A percentile compares a stretch with the other conserved stretches of the same genome.
Conservation (phyloP, 176 grass and related monocot genomes). For the Carex myosuroides region DNA sequence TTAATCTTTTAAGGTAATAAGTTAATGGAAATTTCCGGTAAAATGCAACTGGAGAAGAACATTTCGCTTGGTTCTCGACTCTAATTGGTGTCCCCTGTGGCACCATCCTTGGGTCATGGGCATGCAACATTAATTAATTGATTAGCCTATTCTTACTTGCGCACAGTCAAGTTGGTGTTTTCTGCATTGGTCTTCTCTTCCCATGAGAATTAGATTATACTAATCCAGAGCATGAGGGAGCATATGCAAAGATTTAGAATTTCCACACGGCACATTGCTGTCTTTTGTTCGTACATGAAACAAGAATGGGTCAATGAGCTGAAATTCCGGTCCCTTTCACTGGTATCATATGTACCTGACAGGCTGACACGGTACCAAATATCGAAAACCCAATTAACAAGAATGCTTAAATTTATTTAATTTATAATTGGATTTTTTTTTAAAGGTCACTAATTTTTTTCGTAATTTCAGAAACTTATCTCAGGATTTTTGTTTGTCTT, state of each 20-base stretch:
- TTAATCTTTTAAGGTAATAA: background rate
- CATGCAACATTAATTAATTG: background rate
- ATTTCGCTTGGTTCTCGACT: background rate
- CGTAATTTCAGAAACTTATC: background rate
- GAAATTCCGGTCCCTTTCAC: background rate
- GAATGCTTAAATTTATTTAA: background rate
- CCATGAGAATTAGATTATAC: constrained; percentile 11
- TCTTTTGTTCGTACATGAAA: constrained; percentile 11
- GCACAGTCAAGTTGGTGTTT: constrained; percentile 6
- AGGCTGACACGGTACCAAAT: background rate
- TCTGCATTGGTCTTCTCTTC: background rate
- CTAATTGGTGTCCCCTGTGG: background rate
- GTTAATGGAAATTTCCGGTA: background rate
- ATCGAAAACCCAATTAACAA: background rate
- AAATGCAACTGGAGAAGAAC: background rate
- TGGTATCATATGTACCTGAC: background rate
- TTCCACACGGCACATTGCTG: constrained; percentile 11
- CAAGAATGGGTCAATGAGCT: background rate
- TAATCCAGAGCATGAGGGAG: constrained; percentile 9
- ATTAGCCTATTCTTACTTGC: background rate
- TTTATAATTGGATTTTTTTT: background rate
- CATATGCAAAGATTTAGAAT: constrained; percentile 17
- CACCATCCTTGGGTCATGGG: constrained; percentile 20
- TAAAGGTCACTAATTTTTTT: background rate
- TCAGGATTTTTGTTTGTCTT: background rate